A percentile compares a stretch with the other conserved stretches of the same genome.
Conservation (phyloP, 2,329 filamentous ascomycete species). For the Fusarium paranaense region DNA sequence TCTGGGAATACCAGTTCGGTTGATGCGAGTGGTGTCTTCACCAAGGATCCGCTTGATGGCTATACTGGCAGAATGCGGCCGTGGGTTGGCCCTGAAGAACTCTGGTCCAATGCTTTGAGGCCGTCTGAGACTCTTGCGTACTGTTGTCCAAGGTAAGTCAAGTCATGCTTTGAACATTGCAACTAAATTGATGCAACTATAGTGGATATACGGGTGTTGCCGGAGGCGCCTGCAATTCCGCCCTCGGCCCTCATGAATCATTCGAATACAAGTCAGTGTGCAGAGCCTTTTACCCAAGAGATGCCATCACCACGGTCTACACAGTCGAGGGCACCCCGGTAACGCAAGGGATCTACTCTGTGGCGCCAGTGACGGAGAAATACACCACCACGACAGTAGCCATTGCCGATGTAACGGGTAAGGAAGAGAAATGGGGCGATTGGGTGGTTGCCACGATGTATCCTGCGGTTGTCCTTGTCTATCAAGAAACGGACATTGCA, state of each 20-base stretch:
- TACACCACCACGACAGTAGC: neutral
- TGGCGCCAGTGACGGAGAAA: neutral
- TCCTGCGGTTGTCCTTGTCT: slow-evolving; percentile 30
- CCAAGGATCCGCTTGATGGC: neutral
- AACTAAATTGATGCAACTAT: neutral
- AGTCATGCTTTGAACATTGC: rapidly evolving
- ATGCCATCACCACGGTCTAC: neutral
- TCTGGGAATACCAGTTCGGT: neutral
- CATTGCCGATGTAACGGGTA: neutral
- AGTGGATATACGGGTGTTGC: slow-evolving; percentile 27
- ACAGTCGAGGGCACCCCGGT: slow-evolving; percentile 23
- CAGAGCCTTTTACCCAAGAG: neutral
- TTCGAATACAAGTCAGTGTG: neutral
- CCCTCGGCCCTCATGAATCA: slow-evolving; percentile 2
- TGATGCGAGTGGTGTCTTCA: slow-evolving; percentile 23
- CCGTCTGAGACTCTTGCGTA: neutral
- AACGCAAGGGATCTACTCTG: slow-evolving; percentile 8
- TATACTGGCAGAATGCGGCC: neutral
- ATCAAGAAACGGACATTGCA: slow-evolving; percentile 24
- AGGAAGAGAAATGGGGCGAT: neutral
- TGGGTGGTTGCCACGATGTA: neutral
- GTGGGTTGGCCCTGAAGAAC: neutral
- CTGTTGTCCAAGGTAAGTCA: slow-evolving; percentile 7
- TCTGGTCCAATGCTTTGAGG: slow-evolving; percentile 11
- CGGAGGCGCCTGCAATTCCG: slow-evolving; percentile 22